phyloP scores from a whole-genome alignment of 2,329 filamentous ascomycete species.

The Lasiodiplodia sp. region DNA sequence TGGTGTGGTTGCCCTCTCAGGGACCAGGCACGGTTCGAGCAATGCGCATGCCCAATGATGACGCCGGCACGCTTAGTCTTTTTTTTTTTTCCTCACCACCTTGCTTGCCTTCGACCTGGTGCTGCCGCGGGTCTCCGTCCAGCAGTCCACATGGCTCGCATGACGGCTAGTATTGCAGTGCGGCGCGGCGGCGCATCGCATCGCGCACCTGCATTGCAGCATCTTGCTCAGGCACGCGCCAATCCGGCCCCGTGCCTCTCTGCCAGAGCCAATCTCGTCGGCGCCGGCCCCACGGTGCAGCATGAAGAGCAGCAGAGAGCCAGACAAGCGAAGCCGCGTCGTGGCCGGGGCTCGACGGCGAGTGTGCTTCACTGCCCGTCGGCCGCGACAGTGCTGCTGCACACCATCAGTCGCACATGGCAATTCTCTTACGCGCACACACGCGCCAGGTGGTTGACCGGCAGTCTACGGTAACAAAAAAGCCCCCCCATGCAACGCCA shows the following conservation, averaged over 20 bases:
- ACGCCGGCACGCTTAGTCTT: constrained; percentile 19
- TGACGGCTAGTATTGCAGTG: not conserved
- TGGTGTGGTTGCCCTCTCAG: constrained; percentile 22
- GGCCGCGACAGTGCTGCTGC: not conserved
- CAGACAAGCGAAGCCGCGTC: constrained; percentile 11
- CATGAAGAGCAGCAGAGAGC: constrained; percentile 16
- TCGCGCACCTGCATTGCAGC: constrained; percentile 14
- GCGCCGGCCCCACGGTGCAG: constrained; percentile 12
- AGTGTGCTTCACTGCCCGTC: not conserved
- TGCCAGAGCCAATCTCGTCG: constrained; percentile 8
- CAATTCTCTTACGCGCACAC: constrained; percentile 21
- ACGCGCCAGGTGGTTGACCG: not conserved
- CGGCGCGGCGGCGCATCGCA: not conserved
- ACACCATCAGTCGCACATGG: constrained; percentile 21
- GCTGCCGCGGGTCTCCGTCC: not conserved
- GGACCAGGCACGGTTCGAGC: constrained; percentile 19
- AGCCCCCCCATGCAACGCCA: constrained; percentile 21
- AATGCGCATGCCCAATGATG: constrained; percentile 20
- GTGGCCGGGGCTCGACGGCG: not conserved
- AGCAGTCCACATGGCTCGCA: not conserved
- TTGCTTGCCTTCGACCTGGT: not conserved
- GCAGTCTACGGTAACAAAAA: constrained; percentile 1
- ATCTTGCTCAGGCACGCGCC: constrained; percentile 5
- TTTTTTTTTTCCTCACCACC: constrained; percentile 9
- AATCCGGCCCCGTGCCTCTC: constrained; percentile 5